phyloP scores from a whole-genome alignment of 768 basidiomycete species.

The Dictyophora rubrovolvata region DNA sequence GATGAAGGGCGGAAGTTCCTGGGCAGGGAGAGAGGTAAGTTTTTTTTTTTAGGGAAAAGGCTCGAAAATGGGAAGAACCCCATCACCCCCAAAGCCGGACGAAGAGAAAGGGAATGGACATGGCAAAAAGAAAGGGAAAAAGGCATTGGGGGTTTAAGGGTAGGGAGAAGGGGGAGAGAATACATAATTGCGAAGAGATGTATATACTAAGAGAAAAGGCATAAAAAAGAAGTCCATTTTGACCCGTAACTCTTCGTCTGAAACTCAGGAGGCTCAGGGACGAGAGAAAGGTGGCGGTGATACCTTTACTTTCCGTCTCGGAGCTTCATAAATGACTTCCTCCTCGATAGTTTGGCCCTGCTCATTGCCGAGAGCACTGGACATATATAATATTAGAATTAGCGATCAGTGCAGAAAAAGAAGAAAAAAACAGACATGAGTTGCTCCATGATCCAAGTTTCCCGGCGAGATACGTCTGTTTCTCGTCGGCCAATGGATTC shows the following conservation, averaged over 20 bases:
- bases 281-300: constrained; percentile 63
- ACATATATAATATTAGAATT: constrained; percentile 9
- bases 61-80: constrained; percentile 23
- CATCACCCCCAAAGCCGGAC: constrained; percentile 77
- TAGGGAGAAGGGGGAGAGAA: constrained; percentile 44
- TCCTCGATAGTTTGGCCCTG: constrained; percentile 54
- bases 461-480: constrained; percentile 78
- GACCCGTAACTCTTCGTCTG: constrained; percentile 75
- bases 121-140: constrained; percentile 29
- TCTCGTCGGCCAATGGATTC: constrained; percentile 78
- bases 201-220: constrained; percentile 25
- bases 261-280: constrained; percentile 69
- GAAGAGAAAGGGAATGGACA: constrained; percentile 48
- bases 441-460: constrained; percentile 89
- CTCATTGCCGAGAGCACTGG: constrained; percentile 64
- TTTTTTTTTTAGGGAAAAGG: constrained; percentile 10
- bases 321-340: constrained; percentile 69
- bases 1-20: constrained; percentile 35
- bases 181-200: constrained; percentile 37
- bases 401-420: constrained; percentile 1
- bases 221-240: constrained; percentile 17
- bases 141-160: constrained; percentile 33
- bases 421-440: constrained; percentile 50
- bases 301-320: constrained; percentile 80
- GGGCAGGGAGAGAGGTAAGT: constrained; percentile 12